These are phyloP conservation scores for Daphne laureola DNA, from an alignment of 441 rosid species.

Conservation along the genomic window DNA sequence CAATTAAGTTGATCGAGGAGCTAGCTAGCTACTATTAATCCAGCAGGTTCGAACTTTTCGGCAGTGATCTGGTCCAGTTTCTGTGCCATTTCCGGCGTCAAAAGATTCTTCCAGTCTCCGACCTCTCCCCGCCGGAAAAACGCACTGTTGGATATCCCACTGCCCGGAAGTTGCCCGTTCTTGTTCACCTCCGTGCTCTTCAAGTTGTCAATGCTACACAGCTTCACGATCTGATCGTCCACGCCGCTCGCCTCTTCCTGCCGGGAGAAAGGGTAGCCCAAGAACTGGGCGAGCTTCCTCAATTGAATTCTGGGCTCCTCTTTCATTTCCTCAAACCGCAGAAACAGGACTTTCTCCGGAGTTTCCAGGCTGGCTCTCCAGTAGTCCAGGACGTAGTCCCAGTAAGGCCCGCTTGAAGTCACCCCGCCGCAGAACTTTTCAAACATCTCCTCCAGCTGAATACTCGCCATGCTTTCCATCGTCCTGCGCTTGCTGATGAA, in stretches of 20 bases:
- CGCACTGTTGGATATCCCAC: constrained; percentile 7
- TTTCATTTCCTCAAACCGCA: constrained; percentile 43
- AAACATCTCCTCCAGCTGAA: constrained; percentile 21
- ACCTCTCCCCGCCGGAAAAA: constrained; percentile 49
- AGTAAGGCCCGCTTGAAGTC: constrained; percentile 42
- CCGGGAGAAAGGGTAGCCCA: constrained; percentile 27
- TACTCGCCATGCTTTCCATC: no score
- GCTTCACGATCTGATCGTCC: constrained; percentile 30
- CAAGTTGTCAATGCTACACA: constrained; percentile 40
- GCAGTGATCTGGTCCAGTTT: constrained; percentile 29
- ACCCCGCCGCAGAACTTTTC: constrained; percentile 47
- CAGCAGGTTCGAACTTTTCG: no score
- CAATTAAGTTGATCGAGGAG: no score
- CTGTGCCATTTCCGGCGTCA: constrained; percentile 33
- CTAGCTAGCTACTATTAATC: no score
- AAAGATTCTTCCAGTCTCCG: constrained; percentile 43
- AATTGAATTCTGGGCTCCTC: constrained; percentile 23
- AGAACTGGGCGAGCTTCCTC: constrained; percentile 32
- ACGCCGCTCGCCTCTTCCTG: constrained; percentile 8
- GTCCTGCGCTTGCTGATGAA: no score
- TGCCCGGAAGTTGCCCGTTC: constrained; percentile 22
- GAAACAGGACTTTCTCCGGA: constrained; percentile 32
- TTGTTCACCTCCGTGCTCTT: constrained; percentile 46
- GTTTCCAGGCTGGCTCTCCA: constrained; percentile 36
- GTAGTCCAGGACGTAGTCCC: constrained; percentile 46